Percentiles rank a stretch among this genome's conserved stretches.
Conservation (phyloP, 2,329 filamentous ascomycete species). For the Fusarium euwallaceae region DNA sequence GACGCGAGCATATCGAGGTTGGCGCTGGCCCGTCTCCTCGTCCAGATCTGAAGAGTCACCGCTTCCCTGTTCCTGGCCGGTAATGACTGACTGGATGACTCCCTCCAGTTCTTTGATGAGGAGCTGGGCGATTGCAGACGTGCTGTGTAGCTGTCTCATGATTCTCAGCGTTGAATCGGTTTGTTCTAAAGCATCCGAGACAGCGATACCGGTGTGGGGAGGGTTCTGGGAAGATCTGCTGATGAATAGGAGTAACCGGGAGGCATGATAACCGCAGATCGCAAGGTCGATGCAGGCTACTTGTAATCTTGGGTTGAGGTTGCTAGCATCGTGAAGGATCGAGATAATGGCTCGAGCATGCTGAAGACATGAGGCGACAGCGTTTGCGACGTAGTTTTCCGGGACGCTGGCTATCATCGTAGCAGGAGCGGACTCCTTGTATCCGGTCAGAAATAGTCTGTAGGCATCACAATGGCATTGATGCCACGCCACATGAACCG, state of each 20-base stretch:
- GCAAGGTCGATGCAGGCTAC: slow-evolving; percentile 6
- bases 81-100: neutral
- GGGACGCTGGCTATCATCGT: neutral
- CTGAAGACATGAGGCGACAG: slow-evolving; percentile 50
- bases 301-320: neutral
- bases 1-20: slow-evolving; percentile 9
- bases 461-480: slow-evolving; percentile 57
- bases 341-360: slow-evolving; percentile 53
- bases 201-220: neutral
- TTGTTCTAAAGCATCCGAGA: neutral
- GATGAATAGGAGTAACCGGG: slow-evolving; percentile 11
- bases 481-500: slow-evolving; percentile 41
- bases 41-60: slow-evolving; percentile 9
- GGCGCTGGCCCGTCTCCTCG: neutral
- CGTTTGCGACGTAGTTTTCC: slow-evolving; percentile 38
- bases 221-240: neutral
- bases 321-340: slow-evolving; percentile 43
- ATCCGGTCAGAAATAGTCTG: slow-evolving; percentile 53
- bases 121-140: neutral
- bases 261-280: slow-evolving; percentile 18
- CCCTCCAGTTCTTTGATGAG: slow-evolving; percentile 12
- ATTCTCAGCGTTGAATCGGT: neutral
- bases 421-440: slow-evolving; percentile 53
- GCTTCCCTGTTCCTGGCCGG: neutral
- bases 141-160: neutral